These are phyloP conservation scores for Tuctoria greenei DNA, from an alignment of 176 grass and related monocot genomes.

Conservation along the genomic window DNA sequence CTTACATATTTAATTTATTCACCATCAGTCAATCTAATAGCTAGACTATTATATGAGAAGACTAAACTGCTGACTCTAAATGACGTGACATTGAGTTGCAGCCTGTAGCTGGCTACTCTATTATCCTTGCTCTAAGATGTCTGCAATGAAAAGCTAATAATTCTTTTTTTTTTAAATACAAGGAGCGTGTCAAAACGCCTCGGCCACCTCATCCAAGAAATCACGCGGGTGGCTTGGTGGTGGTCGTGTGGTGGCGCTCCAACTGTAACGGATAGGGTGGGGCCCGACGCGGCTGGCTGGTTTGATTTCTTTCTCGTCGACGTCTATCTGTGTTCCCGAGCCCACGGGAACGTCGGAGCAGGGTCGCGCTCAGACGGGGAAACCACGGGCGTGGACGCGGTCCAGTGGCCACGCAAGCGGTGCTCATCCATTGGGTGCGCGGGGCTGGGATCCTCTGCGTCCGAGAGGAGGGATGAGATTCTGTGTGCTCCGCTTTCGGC, in stretches of 20 bases:
- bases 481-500: background rate
- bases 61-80: no score
- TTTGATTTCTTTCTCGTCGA: background rate
- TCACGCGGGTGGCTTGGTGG: background rate
- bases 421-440: background rate
- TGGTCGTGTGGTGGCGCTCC: background rate
- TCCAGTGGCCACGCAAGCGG: constrained; percentile 28
- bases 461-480: background rate
- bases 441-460: background rate
- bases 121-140: no score
- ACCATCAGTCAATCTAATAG: no score
- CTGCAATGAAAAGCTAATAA: no score
- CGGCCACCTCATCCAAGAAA: background rate
- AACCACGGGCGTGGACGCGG: constrained; percentile 13
- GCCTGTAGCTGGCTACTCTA: no score
- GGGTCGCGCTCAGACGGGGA: no score
- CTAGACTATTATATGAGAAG: no score
- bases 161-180: background rate
- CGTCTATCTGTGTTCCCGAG: background rate
- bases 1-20: no score
- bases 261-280: constrained; percentile 34
- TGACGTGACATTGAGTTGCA: no score
- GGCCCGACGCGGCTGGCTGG: background rate
- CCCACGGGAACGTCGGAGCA: constrained; percentile 24
- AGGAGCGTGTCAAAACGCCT: background rate